Conservation (phyloP, 2,329 filamentous ascomycete species). For the Ceratocystis albifundus region DNA sequence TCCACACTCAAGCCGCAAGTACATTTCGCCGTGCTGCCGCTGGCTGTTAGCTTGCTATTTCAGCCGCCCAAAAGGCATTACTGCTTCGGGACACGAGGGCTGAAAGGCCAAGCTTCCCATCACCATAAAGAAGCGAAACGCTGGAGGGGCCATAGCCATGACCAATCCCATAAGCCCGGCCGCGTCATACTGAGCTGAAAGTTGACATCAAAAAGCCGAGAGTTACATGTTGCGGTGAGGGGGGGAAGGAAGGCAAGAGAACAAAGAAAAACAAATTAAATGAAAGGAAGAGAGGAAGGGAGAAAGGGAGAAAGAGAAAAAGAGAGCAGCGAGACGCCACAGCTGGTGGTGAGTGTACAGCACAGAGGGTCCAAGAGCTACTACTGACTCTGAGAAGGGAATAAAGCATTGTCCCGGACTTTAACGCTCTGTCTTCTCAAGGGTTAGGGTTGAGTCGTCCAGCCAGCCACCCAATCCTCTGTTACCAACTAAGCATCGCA, state of each 20-base stretch:
- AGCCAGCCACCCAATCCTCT: no score
- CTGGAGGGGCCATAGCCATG: background rate
- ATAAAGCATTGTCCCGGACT: no score
- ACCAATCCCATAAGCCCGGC: background rate
- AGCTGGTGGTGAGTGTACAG: no score
- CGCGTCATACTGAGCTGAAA: background rate
- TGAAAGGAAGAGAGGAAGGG: no score
- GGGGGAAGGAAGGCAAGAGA: background rate
- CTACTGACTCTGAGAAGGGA: no score
- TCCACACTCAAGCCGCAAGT: background rate
- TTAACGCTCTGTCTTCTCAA: no score
- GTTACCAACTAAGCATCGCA: no score
- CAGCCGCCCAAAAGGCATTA: background rate
- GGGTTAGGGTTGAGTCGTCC: no score
- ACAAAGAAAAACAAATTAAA: background rate
- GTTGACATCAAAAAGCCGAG: background rate
- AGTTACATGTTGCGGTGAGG: background rate
- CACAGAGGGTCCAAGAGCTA: no score
- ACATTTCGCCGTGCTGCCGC: background rate
- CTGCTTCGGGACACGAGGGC: background rate
- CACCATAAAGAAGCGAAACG: background rate
- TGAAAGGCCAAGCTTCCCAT: background rate
- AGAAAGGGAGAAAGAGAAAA: no score
- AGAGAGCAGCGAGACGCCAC: no score
- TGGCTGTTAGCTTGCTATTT: no score